Percentiles rank a stretch among this genome's conserved stretches.
phyloP scores from a whole-genome alignment of 805 yeast genomes.

The Zygosaccharomyces lentus region DNA sequence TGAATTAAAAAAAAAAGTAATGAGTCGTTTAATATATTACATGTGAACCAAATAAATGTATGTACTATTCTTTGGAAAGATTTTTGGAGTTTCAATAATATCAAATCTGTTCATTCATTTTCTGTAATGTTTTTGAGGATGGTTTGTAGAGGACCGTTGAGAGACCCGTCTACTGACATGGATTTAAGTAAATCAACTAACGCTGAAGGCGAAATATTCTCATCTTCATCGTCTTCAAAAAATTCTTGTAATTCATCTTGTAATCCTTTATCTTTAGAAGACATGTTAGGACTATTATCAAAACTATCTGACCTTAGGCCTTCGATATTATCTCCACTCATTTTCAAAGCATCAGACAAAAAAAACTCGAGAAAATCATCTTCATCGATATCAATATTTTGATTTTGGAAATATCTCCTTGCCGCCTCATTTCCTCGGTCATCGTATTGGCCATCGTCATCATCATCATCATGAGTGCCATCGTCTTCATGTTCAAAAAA shows the following conservation, averaged over 20 bases:
- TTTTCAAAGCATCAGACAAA: slow-evolving; percentile 48
- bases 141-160: slow-evolving; percentile 16
- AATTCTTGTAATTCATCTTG: slow-evolving; percentile 9
- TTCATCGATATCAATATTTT: slow-evolving; percentile 49
- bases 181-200: slow-evolving; percentile 14
- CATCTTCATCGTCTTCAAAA: background rate
- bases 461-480: background rate
- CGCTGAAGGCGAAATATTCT: slow-evolving; percentile 4
- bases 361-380: slow-evolving; percentile 69
- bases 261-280: background rate
- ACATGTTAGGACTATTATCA: background rate
- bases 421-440: slow-evolving; percentile 28
- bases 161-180: slow-evolving; percentile 11
- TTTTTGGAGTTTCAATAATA: background rate
- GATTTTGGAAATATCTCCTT: slow-evolving; percentile 29
- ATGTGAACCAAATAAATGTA: background rate
- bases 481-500: slow-evolving; percentile 8
- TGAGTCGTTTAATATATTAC: background rate
- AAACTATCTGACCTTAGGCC: slow-evolving; percentile 25
- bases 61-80: slow-evolving; percentile 5
- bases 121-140: slow-evolving; percentile 11
- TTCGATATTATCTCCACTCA: slow-evolving; percentile 45
- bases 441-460: slow-evolving; percentile 8
- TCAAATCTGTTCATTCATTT: background rate
- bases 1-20: background rate